A percentile compares a stretch with the other conserved stretches of the same genome.
These are phyloP conservation scores for Cyanophora paradoxa DNA, from an alignment of 78 protist genomes.

Conservation along the genomic window DNA sequence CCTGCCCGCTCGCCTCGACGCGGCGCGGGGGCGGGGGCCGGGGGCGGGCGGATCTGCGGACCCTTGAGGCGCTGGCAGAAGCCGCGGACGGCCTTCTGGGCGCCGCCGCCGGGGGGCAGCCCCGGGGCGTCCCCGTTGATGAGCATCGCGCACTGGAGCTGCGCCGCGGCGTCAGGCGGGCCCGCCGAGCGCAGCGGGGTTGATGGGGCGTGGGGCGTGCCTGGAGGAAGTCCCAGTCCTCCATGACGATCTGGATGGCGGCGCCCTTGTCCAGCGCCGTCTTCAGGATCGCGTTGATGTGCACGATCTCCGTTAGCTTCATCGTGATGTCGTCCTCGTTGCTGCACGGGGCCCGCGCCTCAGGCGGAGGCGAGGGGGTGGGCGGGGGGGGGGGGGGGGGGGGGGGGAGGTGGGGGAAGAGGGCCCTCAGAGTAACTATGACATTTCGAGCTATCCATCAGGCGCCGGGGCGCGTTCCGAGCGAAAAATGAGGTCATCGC, in stretches of 20 bases:
- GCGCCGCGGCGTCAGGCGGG: no score
- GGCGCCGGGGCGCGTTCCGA: no score
- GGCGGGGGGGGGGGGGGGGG: constrained; percentile 89
- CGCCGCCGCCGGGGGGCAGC: constrained; percentile 2
- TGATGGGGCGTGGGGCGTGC: no score
- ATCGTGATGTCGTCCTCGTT: constrained; percentile 96
- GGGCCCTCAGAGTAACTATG: constrained; percentile 63
- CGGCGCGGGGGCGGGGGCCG: no score
- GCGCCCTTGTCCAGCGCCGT: constrained; percentile 13
- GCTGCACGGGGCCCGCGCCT: constrained; percentile 2
- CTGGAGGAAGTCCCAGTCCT: constrained; percentile 34
- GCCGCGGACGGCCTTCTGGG: constrained; percentile 84
- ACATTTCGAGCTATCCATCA: no score
- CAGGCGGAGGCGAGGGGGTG: constrained; percentile 92
- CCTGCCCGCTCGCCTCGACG: no score
- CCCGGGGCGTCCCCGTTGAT: constrained; percentile 71
- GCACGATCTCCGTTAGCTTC: constrained; percentile 63
- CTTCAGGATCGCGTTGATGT: constrained; percentile 52
- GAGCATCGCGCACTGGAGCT: no score
- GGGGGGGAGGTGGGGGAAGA: constrained; percentile 58
- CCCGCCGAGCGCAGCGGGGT: no score
- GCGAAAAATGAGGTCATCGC: no score
- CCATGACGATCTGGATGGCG: background rate
- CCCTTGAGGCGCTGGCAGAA: constrained; percentile 96
- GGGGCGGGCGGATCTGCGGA: constrained; percentile 94